These are phyloP conservation scores for Pyrus pyrifolia DNA, from an alignment of 306 rosid genomes.

Conservation along the genomic window DNA sequence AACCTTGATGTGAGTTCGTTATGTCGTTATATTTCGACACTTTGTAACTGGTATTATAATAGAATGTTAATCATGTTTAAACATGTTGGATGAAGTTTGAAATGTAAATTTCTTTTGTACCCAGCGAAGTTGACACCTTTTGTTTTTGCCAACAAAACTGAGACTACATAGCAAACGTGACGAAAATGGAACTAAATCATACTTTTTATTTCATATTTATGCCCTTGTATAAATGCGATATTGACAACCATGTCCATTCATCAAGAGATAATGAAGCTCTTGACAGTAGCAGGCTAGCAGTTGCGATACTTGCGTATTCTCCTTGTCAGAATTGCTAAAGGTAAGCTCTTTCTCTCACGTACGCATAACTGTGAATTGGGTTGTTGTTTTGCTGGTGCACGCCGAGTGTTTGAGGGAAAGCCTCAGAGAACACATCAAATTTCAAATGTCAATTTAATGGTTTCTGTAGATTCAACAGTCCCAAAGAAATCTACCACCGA, in stretches of 20 bases:
- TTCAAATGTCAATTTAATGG: not conserved
- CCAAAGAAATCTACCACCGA: not conserved
- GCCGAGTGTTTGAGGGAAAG: constrained; percentile 6
- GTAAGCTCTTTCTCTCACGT: not conserved
- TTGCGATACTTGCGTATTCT: not conserved
- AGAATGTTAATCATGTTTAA: too few species aligned
- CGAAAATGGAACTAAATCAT: too few species aligned
- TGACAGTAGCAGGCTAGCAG: not conserved
- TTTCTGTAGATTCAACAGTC: not conserved
- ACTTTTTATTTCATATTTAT: too few species aligned
- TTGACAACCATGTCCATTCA: not conserved
- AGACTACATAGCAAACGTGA: too few species aligned
- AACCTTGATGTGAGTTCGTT: not conserved
- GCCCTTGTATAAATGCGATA: not conserved
- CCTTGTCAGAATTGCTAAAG: not conserved
- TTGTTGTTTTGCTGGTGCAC: not conserved
- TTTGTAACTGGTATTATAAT: too few species aligned
- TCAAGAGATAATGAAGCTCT: not conserved
- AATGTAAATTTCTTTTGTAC: too few species aligned
- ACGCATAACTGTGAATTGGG: not conserved
- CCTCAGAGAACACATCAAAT: not conserved
- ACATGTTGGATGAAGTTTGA: too few species aligned
- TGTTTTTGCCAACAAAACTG: too few species aligned
- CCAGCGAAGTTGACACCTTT: too few species aligned
- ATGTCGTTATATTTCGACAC: too few species aligned